phyloP scores from a whole-genome alignment of 306 rosid genomes.

The Fragaria nilgerrensis region DNA sequence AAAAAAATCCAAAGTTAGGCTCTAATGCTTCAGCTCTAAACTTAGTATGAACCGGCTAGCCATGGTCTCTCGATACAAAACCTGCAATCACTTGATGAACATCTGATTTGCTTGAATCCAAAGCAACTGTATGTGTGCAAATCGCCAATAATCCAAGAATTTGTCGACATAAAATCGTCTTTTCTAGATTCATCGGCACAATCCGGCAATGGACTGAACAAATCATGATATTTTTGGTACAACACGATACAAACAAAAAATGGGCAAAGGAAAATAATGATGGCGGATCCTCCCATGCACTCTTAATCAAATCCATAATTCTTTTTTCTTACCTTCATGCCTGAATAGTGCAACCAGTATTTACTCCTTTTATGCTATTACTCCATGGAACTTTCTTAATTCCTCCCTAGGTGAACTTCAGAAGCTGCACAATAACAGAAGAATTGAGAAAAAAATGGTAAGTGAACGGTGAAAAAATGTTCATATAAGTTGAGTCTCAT shows the following conservation, averaged over 20 bases:
- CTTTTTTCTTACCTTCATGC: neutral
- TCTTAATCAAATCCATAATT: neutral
- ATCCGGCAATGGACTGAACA: neutral
- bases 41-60: neutral
- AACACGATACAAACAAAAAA: conserved; percentile 2
- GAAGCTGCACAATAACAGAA: neutral
- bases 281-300: conserved; percentile 3
- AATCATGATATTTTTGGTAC: neutral
- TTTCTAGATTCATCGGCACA: neutral
- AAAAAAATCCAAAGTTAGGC: neutral
- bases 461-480: neutral
- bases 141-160: neutral
- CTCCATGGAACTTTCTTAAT: neutral
- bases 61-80: neutral
- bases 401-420: neutral
- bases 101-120: neutral
- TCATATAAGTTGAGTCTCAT: neutral
- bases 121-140: neutral
- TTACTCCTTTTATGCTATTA: conserved; percentile 1
- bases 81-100: neutral
- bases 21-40: neutral
- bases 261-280: neutral
- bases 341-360: neutral
- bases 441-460: neutral
- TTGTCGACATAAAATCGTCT: neutral